phyloP scores from a whole-genome alignment of 176 grass and related monocot species.

The Pharus latifolius region DNA sequence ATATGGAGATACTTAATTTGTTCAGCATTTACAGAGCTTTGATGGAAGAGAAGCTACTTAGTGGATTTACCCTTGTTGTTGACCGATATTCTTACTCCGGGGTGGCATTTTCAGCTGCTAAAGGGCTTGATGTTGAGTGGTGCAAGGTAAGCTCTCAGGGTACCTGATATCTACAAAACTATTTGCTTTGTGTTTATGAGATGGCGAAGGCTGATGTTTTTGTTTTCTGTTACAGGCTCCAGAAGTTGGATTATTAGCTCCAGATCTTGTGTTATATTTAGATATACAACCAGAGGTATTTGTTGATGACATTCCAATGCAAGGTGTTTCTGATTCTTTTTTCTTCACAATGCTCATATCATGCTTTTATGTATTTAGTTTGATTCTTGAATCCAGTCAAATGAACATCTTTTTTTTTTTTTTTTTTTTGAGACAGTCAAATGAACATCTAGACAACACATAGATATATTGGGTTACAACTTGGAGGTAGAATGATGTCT shows the following conservation, averaged over 20 bases:
- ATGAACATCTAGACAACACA: too few relatives aligned
- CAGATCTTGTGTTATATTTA: slow-evolving; percentile 85
- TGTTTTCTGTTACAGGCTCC: slow-evolving; percentile 42
- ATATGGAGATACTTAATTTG: not conserved
- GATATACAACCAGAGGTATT: slow-evolving; percentile 92
- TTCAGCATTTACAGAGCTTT: slow-evolving; percentile 33
- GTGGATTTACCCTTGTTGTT: slow-evolving; percentile 60
- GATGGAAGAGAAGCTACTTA: slow-evolving; percentile 76
- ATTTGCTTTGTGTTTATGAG: not conserved
- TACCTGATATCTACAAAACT: not conserved
- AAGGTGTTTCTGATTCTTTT: not conserved
- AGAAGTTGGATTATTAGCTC: slow-evolving; percentile 73
- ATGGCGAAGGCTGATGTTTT: not conserved
- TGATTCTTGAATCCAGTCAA: too few relatives aligned
- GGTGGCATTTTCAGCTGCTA: slow-evolving; percentile 60
- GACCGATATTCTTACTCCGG: slow-evolving; percentile 70
- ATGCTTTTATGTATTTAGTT: not conserved
- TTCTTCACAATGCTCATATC: not conserved
- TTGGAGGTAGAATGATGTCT: too few relatives aligned
- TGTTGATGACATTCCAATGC: not conserved
- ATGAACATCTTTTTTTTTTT: too few relatives aligned
- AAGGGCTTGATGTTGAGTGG: slow-evolving; percentile 60
- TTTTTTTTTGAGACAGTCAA: too few relatives aligned
- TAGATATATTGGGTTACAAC: too few relatives aligned
- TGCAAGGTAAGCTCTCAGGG: slow-evolving; percentile 50